phyloP scores from a whole-genome alignment of 2,329 filamentous ascomycete species.

The Escovopsis sp. region DNA sequence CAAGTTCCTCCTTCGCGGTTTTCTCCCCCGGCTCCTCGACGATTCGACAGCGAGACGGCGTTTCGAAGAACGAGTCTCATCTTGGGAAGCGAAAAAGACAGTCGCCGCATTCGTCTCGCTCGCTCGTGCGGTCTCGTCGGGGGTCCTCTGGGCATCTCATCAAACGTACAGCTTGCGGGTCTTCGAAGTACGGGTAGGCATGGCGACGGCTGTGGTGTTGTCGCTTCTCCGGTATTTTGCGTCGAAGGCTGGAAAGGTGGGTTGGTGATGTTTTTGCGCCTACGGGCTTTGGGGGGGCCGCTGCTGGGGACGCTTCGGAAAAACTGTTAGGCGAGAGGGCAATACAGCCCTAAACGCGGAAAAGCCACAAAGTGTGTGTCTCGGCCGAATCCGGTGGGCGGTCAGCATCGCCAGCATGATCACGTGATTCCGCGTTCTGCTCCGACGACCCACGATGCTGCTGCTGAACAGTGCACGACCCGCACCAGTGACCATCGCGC shows the following conservation, averaged over 20 bases:
- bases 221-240: conserved; percentile 26
- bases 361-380: conserved; percentile 8
- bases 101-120: conserved; percentile 1
- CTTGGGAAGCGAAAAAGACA: too few species aligned
- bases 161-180: conserved; percentile 62
- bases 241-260: conserved; percentile 19
- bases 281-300: conserved; percentile 12
- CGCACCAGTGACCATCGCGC: conserved; percentile 6
- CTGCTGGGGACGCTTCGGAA: conserved; percentile 12
- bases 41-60: conserved; percentile 4
- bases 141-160: not conserved
- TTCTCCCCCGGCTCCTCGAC: not conserved
- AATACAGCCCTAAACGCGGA: conserved; percentile 22
- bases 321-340: conserved; percentile 27
- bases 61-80: not conserved
- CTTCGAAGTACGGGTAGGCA: conserved; percentile 63
- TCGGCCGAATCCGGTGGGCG: not conserved
- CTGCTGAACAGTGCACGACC: too few species aligned
- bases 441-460: too few species aligned
- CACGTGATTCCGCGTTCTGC: conserved; percentile 16
- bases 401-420: conserved; percentile 4
- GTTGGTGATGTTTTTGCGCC: conserved; percentile 25
- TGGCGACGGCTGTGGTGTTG: conserved; percentile 37
- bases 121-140: not conserved
- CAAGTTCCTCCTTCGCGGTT: not conserved